Base-by-base conservation (phyloP, 1,139 yeast genomes). In the Arxiozyma telluris region DNA sequence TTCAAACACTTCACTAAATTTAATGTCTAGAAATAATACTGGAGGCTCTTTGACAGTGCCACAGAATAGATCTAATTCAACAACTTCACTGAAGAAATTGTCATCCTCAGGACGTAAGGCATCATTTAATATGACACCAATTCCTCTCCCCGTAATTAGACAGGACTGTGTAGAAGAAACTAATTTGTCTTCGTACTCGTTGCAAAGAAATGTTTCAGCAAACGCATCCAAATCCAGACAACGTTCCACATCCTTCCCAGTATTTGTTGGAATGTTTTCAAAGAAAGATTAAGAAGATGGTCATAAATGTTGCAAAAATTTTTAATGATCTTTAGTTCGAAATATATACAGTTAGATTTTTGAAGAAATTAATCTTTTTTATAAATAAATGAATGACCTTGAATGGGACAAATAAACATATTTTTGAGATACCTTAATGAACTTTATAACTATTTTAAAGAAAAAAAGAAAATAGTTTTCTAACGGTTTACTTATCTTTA, bases 41-140 rank as follows among this genome's bases (percentile, higher is more conserved):
- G 59, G 55, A 41, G 57, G 51, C 8, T 48, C 57, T 3, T 34
- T 53, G 12, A 30, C 27, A 34, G 56, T 50, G 43, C 45, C 52
- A 12, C 50, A 50, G 27, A 47, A 56, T 11, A 44, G 53, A 2
- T 44, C 21, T 34, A 38, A 18, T 25, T 49, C 54, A n/a, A 52
- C 45, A 18, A 44, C 56, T n/a, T 54, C 57, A 38, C 57, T 61
- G 48, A 56, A 53, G 27, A 60, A 59, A 44, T 27, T 52, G n/a
- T n/a, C 49, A 45, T 52, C 61, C 4, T 61, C 61, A 18, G 57
- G 57, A 23, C 60, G 60, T 49, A 60, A 62, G 30, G 59, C 59
- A 48, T 59, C 66, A n/a, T 61, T 64, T 44, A 58, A 58, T 49
- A 63, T 64, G 67, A 62, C 67, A 41, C 62, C 66, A 3, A 56